Base-by-base conservation (phyloP, 177 flowering plant genomes). In the Telopea speciosissima region DNA sequence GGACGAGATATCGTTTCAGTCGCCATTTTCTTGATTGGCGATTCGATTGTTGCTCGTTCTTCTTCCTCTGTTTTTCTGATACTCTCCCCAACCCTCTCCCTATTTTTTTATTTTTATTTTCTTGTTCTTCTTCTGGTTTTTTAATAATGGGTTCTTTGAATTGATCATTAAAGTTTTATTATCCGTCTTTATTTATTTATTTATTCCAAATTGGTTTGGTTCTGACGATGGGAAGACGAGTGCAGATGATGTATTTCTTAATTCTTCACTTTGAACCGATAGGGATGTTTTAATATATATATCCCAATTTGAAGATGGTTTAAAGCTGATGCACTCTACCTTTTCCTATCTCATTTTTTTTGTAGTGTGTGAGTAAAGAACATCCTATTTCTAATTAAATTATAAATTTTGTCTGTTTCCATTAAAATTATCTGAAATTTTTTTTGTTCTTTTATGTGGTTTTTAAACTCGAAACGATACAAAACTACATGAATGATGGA, bases 1-100 rank as follows among this genome's bases (percentile, higher is more conserved):
- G 40, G 80, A 80, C 76, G 75, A 80, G 80, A 77, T 77, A 80
- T 80, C 82, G 80, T 80, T 80, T 77, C 80, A 70, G 80, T 75
- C 78, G 78, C 74, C 80, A 64, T 68, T 70, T 75, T 22, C 61
- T 63, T 42, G 69, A 70, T 80, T 75, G 82, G 36, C 80, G 80
- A 72, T 80, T 68, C 65, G 80, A 80, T 77, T 80, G 82, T 80
- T 77, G 76, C 82, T 80, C 76, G 70, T 80, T 17, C 7, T n/a
- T 24, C 28, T 9, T 65, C n/a, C n/a, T n/a, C n/a, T 59, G 1
- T 13, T 13, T n/a, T 28, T 21, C 11, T 28, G 31, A 28, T 28
- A 2, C 4, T 4, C 31, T 28, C 4, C 31, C 31, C 31, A 28
- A 28, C 31, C 31, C 31, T 28, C 31, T 28, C 31, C 31, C n/a